Evolutionary conservation across 352 stramenopile genomes (phyloP).

Genomic region (Phytophthora cactorum): DNA sequence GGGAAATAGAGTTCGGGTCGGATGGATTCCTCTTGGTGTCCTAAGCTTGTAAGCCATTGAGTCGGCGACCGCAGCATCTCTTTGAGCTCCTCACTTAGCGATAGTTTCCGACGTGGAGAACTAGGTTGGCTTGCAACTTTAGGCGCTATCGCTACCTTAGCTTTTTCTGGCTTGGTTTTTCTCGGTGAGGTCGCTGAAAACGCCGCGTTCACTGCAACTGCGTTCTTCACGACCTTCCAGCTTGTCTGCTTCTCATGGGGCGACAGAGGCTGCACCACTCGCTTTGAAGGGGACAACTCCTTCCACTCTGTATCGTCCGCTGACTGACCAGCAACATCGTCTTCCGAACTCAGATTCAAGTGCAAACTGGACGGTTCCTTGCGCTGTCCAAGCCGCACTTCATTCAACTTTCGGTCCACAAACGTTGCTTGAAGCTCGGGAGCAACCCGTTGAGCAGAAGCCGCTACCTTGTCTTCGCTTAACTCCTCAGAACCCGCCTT

Average conservation of each 20-base stretch:
- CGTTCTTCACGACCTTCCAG: conserved; percentile 57
- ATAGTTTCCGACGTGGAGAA: conserved; percentile 52
- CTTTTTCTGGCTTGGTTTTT: conserved; percentile 17
- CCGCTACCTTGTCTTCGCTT: conserved; percentile 46
- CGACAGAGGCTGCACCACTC: conserved; percentile 51
- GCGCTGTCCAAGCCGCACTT: conserved; percentile 50
- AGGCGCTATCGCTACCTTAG: conserved; percentile 36
- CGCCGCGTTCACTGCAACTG: conserved; percentile 7
- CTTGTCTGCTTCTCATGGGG: conserved; percentile 62
- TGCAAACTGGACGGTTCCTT: conserved; percentile 57
- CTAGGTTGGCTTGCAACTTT: conserved; percentile 19
- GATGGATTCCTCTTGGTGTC: conserved; percentile 37
- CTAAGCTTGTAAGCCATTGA: conserved; percentile 58
- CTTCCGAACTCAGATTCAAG: conserved; percentile 19
- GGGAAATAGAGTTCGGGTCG: conserved; percentile 66
- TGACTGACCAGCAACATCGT: conserved; percentile 23
- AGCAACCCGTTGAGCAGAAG: conserved; percentile 28
- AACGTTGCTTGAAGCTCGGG: conserved; percentile 33
- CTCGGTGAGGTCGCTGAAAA: conserved; percentile 17
- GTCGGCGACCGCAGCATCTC: conserved; percentile 63
- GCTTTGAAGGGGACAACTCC: conserved; percentile 61
- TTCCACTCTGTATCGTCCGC: conserved; percentile 47
- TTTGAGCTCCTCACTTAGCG: conserved; percentile 70
- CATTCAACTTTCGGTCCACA: conserved; percentile 60
- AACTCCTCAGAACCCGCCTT: conserved; percentile 54